A percentile compares a stretch with the other conserved stretches of the same genome.
These are phyloP conservation scores for Quillaja saponaria DNA, from an alignment of 306 rosid genomes.

Conservation along the genomic window DNA sequence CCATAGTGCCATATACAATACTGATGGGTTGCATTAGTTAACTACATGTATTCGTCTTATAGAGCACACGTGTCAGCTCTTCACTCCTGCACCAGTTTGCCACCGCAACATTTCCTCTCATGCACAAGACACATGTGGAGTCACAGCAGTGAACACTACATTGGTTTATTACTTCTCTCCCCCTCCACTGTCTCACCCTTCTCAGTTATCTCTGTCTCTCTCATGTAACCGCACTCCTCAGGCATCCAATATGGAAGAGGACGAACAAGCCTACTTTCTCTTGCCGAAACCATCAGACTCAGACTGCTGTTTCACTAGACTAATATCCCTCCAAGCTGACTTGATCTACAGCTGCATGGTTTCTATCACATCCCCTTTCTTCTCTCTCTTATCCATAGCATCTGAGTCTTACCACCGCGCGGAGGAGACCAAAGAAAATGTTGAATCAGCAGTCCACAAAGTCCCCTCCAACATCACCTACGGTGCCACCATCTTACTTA, in stretches of 20 bases:
- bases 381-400: constrained; percentile 35
- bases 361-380: constrained; percentile 44
- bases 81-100: constrained; percentile 33
- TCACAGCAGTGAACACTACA: constrained; percentile 14
- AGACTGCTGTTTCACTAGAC: constrained; percentile 29
- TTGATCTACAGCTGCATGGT: constrained; percentile 45
- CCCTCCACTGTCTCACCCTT: too few species aligned
- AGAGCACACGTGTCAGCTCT: constrained; percentile 27
- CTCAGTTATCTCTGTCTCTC: constrained; percentile 13
- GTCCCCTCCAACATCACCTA: constrained; percentile 38
- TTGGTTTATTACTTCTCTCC: neutral
- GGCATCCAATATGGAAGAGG: too few species aligned
- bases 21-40: neutral
- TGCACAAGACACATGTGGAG: constrained; percentile 51
- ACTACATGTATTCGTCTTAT: neutral
- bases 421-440: constrained; percentile 35
- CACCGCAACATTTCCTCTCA: constrained; percentile 38
- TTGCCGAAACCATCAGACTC: constrained; percentile 45
- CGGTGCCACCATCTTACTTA: constrained; percentile 29
- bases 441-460: constrained; percentile 42
- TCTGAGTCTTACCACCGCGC: constrained; percentile 50
- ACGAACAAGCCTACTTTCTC: constrained; percentile 3
- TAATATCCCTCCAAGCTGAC: constrained; percentile 46
- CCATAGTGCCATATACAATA: too few species aligned
- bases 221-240: constrained; percentile 2